Conservation (phyloP, 768 basidiomycete genomes). For the Suillus americanus region DNA sequence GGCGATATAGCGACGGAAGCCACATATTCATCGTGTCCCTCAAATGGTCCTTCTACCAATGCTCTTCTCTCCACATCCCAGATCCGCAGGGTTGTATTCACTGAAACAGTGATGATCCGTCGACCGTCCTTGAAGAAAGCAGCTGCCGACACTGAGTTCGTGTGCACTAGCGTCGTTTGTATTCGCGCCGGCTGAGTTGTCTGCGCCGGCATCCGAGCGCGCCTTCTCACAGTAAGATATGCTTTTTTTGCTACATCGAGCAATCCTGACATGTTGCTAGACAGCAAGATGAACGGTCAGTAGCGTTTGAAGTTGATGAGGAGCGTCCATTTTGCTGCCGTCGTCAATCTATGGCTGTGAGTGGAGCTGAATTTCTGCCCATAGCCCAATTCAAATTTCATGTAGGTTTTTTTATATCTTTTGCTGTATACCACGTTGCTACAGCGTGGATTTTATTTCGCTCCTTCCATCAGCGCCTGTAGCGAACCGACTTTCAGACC, state of each 20-base stretch:
- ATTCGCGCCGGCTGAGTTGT: not conserved
- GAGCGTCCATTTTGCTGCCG: too few relatives aligned
- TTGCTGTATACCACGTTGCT: not conserved
- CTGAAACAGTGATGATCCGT: constrained; percentile 22
- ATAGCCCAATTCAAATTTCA: too few relatives aligned
- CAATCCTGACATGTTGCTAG: not conserved
- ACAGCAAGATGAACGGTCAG: not conserved
- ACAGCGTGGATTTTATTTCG: too few relatives aligned
- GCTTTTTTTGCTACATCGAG: not conserved
- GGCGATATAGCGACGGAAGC: constrained; percentile 28
- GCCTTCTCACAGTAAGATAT: not conserved
- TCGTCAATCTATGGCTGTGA: too few relatives aligned
- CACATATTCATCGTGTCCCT: constrained; percentile 25
- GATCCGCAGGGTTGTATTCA: constrained; percentile 23
- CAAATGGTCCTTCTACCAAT: constrained; percentile 14
- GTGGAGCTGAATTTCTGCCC: too few relatives aligned
- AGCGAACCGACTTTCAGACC: too few relatives aligned
- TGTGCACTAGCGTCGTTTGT: not conserved
- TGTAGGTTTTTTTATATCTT: not conserved
- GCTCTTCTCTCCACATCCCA: constrained; percentile 25
- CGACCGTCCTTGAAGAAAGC: constrained; percentile 29
- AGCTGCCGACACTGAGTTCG: constrained; percentile 1
- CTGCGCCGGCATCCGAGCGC: not conserved
- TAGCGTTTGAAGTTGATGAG: not conserved
- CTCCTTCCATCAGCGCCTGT: too few relatives aligned